Percentiles rank a stretch among this genome's conserved stretches.
These are phyloP conservation scores for Lachancea sp. DNA, from an alignment of 805 yeast species.

Conservation along the genomic window DNA sequence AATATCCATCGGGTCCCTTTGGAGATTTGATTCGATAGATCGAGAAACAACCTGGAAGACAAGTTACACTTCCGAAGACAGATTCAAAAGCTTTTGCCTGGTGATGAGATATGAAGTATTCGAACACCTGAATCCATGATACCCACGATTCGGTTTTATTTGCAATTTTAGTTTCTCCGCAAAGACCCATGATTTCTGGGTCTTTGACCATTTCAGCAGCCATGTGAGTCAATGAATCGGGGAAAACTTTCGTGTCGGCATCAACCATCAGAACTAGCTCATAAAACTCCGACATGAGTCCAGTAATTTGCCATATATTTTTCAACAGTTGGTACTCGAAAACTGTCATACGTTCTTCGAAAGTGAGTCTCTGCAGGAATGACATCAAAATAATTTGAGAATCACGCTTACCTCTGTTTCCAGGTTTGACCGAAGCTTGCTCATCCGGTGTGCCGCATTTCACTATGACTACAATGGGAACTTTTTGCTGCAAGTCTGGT, in stretches of 20 bases:
- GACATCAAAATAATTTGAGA: constrained; percentile 89
- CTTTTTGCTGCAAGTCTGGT: constrained; percentile 73
- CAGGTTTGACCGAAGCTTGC: constrained; percentile 66
- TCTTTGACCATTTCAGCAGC: constrained; percentile 82
- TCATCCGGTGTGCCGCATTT: constrained; percentile 87
- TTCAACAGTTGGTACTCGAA: constrained; percentile 73
- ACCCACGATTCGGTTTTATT: constrained; percentile 83
- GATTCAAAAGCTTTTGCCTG: constrained; percentile 92
- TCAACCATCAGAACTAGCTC: constrained; percentile 88
- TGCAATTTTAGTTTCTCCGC: constrained; percentile 91
- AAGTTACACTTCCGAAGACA: constrained; percentile 91
- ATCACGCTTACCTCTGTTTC: constrained; percentile 94
- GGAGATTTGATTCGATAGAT: constrained; percentile 90
- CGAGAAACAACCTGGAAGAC: constrained; percentile 93
- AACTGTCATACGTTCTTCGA: constrained; percentile 91
- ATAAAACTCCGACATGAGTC: constrained; percentile 75
- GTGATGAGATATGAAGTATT: constrained; percentile 88
- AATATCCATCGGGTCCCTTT: constrained; percentile 66
- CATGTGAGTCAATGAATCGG: constrained; percentile 87
- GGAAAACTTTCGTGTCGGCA: constrained; percentile 85
- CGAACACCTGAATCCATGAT: constrained; percentile 88
- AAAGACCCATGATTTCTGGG: constrained; percentile 82
- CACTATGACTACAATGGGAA: constrained; percentile 71
- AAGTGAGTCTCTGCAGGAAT: constrained; percentile 77
- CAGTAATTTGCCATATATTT: constrained; percentile 76